A percentile compares a stretch with the other conserved stretches of the same genome.
Conservation (phyloP, 2,329 filamentous ascomycete genomes). For the Trichocomaceae sp. region DNA sequence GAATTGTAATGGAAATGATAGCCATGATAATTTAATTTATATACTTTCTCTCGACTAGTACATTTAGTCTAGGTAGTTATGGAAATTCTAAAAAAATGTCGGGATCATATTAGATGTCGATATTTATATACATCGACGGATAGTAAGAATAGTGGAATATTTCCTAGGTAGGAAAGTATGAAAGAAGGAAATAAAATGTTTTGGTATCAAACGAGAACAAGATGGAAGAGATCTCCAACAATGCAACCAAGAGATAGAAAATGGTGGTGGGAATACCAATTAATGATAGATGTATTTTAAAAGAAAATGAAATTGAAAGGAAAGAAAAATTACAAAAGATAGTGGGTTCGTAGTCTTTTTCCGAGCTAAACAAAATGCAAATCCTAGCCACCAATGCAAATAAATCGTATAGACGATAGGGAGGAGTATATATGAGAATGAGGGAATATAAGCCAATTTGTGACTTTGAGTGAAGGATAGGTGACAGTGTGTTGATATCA, state of each 20-base stretch:
- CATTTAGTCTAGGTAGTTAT: background rate
- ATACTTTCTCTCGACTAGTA: background rate
- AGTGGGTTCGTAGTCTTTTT: background rate
- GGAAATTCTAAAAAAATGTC: background rate
- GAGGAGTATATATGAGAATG: background rate
- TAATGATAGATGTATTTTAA: background rate
- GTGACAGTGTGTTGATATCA: background rate
- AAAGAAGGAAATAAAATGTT: background rate
- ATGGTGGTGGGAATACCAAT: background rate
- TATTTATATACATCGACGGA: too few species aligned
- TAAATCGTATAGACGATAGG: background rate
- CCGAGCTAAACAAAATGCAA: background rate
- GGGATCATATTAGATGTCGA: background rate
- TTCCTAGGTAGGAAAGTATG: too few species aligned
- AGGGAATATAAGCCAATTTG: background rate
- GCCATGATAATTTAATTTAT: background rate
- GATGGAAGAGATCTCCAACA: background rate
- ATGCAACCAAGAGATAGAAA: background rate
- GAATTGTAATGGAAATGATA: background rate
- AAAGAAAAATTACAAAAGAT: background rate
- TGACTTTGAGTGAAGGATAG: background rate
- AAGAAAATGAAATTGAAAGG: background rate
- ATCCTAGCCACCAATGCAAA: slow-evolving; percentile 1
- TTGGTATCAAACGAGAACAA: background rate
- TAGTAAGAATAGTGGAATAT: too few species aligned